A percentile compares a stretch with the other conserved stretches of the same genome.
These are phyloP conservation scores for Lunularia cruciata DNA, from an alignment of 225 moss, liverwort and hornwort species.

Conservation along the genomic window DNA sequence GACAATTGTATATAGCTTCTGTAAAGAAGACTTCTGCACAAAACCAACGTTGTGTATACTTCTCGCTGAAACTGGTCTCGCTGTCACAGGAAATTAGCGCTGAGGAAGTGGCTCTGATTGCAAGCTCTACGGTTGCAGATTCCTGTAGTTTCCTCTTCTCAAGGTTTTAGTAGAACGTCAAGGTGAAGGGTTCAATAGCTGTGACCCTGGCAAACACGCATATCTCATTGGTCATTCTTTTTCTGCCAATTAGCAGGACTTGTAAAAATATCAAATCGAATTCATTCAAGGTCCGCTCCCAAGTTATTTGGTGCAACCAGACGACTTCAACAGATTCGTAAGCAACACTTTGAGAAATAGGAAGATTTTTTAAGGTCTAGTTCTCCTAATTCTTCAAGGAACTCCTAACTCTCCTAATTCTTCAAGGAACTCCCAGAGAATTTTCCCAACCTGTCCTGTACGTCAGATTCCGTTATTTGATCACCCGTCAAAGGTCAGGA, in stretches of 20 bases:
- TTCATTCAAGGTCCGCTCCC: neutral
- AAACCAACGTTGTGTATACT: constrained; percentile 2
- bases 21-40: neutral
- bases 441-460: too few relatives aligned
- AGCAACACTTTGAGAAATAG: too few relatives aligned
- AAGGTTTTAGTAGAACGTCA: neutral
- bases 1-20: neutral
- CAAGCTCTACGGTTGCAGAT: neutral
- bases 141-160: neutral
- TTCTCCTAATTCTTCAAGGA: neutral
- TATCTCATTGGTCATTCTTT: too few relatives aligned
- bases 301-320: too few relatives aligned
- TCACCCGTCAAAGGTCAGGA: too few relatives aligned
- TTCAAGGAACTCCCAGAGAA: too few relatives aligned
- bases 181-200: neutral
- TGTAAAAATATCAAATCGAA: neutral
- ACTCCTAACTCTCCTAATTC: too few relatives aligned
- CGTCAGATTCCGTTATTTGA: too few relatives aligned
- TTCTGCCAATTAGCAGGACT: neutral
- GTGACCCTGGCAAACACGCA: too few relatives aligned
- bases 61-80: neutral
- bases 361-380: neutral
- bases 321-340: too few relatives aligned
- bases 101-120: neutral
- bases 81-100: neutral